phyloP scores from a whole-genome alignment of 106 monocot species.

The Dendrobium chrysotoxum region DNA sequence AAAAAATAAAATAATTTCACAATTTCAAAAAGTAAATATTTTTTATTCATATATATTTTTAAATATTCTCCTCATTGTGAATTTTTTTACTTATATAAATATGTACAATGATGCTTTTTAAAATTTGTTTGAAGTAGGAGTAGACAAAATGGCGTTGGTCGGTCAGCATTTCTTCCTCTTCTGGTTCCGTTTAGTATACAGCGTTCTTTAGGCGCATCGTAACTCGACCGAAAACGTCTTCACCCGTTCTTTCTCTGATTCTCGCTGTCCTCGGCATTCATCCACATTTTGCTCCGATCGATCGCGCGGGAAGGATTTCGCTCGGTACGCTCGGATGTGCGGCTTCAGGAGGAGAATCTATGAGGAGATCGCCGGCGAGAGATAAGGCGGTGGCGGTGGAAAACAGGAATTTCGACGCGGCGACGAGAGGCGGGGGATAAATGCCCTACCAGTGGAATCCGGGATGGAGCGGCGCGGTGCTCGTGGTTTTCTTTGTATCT shows the following conservation, averaged over 20 bases:
- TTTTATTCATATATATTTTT: too few relatives aligned
- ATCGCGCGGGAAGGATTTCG: constrained; percentile 6
- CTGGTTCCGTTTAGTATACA: neutral
- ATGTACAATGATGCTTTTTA: too few relatives aligned
- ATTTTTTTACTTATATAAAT: too few relatives aligned
- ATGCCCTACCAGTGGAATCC: constrained; percentile 6
- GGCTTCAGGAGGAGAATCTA: neutral
- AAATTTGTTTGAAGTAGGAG: too few relatives aligned
- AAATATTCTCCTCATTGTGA: too few relatives aligned
- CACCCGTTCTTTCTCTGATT: neutral
- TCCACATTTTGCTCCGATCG: neutral
- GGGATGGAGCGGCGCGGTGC: constrained; percentile 3
- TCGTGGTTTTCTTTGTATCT: neutral
- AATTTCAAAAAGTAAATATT: too few relatives aligned
- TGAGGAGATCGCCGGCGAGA: constrained; percentile 7
- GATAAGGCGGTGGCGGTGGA: neutral
- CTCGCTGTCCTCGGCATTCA: neutral
- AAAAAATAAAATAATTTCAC: too few relatives aligned
- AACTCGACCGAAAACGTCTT: neutral
- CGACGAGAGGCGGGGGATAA: constrained; percentile 1
- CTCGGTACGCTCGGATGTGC: neutral
- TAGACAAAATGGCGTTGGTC: neutral
- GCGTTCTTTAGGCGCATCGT: neutral
- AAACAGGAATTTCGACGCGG: neutral
- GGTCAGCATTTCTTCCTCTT: neutral